Conservation (phyloP, 225 moss, liverwort and hornwort genomes). For the Ulota crispa region DNA sequence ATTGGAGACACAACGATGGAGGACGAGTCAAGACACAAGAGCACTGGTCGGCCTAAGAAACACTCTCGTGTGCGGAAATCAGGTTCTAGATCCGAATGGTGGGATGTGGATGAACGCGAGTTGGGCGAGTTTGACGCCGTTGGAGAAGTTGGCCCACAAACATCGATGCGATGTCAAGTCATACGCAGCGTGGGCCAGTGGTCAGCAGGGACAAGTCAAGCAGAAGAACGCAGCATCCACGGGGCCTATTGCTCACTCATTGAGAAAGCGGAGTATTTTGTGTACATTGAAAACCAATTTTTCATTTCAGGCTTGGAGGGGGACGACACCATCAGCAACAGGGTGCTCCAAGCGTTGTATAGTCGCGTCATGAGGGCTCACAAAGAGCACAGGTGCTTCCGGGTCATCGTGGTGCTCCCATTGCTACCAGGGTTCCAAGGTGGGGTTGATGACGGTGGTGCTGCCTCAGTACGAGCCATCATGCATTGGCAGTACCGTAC, state of each 20-base stretch:
- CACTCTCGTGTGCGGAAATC: slow-evolving; percentile 28
- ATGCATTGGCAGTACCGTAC: slow-evolving; percentile 75
- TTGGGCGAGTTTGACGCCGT: slow-evolving; percentile 39
- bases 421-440: slow-evolving; percentile 64
- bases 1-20: slow-evolving; percentile 38
- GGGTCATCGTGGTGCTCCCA: slow-evolving; percentile 61
- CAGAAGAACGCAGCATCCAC: slow-evolving; percentile 63
- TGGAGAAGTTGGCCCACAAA: slow-evolving; percentile 54
- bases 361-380: slow-evolving; percentile 58
- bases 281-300: slow-evolving; percentile 73
- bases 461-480: slow-evolving; percentile 62
- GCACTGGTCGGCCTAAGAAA: slow-evolving; percentile 26
- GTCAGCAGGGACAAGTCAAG: slow-evolving; percentile 69
- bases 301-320: slow-evolving; percentile 69
- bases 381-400: slow-evolving; percentile 51
- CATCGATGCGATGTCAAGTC: slow-evolving; percentile 55
- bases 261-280: slow-evolving; percentile 65
- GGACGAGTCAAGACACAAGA: slow-evolving; percentile 38
- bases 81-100: slow-evolving; percentile 51
- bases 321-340: slow-evolving; percentile 52
- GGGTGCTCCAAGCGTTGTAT: slow-evolving; percentile 65
- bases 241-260: slow-evolving; percentile 67
- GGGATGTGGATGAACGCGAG: slow-evolving; percentile 49
- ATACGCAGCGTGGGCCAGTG: slow-evolving; percentile 67
- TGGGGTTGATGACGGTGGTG: slow-evolving; percentile 60